phyloP scores from a whole-genome alignment of 768 basidiomycete genomes.

The Hygrocybe coccinea region DNA sequence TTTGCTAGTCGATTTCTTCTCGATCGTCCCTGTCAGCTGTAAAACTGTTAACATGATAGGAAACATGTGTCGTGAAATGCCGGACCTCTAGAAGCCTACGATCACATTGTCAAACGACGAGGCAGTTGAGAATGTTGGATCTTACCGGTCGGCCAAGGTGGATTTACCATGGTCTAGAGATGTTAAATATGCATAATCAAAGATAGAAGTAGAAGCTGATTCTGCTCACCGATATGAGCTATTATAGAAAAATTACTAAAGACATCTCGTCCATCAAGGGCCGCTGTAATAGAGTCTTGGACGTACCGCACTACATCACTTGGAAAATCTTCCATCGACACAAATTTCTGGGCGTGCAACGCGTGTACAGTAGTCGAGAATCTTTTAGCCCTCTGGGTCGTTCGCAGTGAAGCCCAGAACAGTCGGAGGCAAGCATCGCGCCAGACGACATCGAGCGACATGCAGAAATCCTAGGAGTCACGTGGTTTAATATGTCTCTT shows the following conservation, averaged over 20 bases:
- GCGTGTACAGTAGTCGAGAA: conserved; percentile 29
- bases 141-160: conserved; percentile 81
- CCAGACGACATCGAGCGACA: conserved; percentile 23
- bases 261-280: conserved; percentile 3
- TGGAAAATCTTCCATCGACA: conserved; percentile 58
- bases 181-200: conserved; percentile 1
- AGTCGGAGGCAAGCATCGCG: conserved; percentile 25
- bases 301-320: conserved; percentile 64
- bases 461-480: not conserved
- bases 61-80: conserved; percentile 5
- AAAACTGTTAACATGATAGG: conserved; percentile 5
- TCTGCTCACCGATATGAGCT: conserved; percentile 76
- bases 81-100: conserved; percentile 67
- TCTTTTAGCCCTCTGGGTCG: conserved; percentile 23
- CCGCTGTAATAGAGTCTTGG: too few species aligned
- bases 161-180: conserved; percentile 87
- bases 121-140: conserved; percentile 9
- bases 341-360: conserved; percentile 29
- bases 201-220: not conserved
- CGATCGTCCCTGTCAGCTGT: conserved; percentile 85
- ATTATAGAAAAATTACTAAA: conserved; percentile 90
- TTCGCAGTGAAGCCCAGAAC: conserved; percentile 18
- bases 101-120: conserved; percentile 1
- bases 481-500: conserved; percentile 47
- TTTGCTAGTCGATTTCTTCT: conserved; percentile 53